These are phyloP conservation scores for Coniella lustricola DNA, from an alignment of 2,329 filamentous ascomycete species.

Conservation along the genomic window DNA sequence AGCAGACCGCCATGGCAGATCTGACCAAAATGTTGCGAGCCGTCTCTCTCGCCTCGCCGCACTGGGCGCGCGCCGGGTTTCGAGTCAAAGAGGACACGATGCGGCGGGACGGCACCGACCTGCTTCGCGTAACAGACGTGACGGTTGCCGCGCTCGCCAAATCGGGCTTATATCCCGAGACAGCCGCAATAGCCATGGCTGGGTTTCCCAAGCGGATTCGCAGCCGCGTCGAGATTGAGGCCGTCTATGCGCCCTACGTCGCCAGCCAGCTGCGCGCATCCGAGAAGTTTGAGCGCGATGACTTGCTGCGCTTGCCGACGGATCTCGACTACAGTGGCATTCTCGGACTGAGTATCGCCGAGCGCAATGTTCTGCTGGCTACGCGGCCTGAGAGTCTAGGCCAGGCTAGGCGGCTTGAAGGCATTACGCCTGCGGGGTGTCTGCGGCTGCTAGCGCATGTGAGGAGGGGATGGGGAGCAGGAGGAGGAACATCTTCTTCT, in stretches of 20 bases:
- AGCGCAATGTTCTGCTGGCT: slow-evolving; percentile 61
- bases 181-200: slow-evolving; percentile 24
- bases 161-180: slow-evolving; percentile 43
- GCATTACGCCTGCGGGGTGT: slow-evolving; percentile 57
- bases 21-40: slow-evolving; percentile 55
- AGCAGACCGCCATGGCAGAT: slow-evolving; percentile 59
- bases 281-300: slow-evolving; percentile 66
- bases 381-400: slow-evolving; percentile 79
- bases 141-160: slow-evolving; percentile 50
- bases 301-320: slow-evolving; percentile 61
- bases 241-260: slow-evolving; percentile 81
- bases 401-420: slow-evolving; percentile 83
- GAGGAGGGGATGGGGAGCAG: neutral
- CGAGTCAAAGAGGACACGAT: slow-evolving; percentile 58
- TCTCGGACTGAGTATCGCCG: slow-evolving; percentile 69
- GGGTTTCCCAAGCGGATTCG: slow-evolving; percentile 53
- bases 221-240: slow-evolving; percentile 70
- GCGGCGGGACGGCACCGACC: slow-evolving; percentile 67
- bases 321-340: slow-evolving; percentile 72
- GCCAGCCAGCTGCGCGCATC: slow-evolving; percentile 62
- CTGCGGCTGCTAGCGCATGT: slow-evolving; percentile 58
- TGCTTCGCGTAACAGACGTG: slow-evolving; percentile 62
- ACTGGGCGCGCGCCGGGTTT: slow-evolving; percentile 68
- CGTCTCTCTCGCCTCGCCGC: slow-evolving; percentile 50
- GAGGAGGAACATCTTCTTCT: neutral